Evolutionary conservation across 2,329 filamentous ascomycete genomes (phyloP), one percentile per base, ranked within the genome.

Genomic region (Talaromyces marneffei): DNA sequence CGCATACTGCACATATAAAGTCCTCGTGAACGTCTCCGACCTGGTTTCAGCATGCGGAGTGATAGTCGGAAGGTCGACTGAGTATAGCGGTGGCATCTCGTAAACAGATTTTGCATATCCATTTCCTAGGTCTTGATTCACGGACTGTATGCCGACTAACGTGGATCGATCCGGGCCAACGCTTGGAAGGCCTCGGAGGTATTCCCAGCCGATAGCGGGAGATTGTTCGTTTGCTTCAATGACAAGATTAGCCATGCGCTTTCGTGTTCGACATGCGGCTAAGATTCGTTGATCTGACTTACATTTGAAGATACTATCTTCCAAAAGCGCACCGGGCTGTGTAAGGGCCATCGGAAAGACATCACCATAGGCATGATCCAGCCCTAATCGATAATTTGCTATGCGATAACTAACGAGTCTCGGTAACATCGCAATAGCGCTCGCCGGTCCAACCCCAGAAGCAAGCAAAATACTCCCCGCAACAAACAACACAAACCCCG

Each of bases 391-490:
- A 29, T 42, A 42, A 20, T 61, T 33, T n/a, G 52, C 25, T 10
- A 54, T 14, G 9, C 52, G 46, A 39, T 16, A 57, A 27, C 57
- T 63, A 27, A 61, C 62, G 16, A 57, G 35, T 23, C 58, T 54
- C 4, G 62, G 62, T 20, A 56, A 18, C 59, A 63, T 61, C 14
- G 62, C 62, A 44, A 63, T 63, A 16, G 62, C 62, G 23, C 59
- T 63, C n/a, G 62, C 50, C 12, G 58, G 62, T 4, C 62, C 62
- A 25, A 61, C 62, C 1, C 40, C 59, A 7, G 58, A 42, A 20
- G 59, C 59, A 35, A 63, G 58, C n/a, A 61, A 23, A 25, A 61
- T 63, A 35, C 62, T 63, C 16, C 50, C 46, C 4, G 59, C 37
- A 18, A 63, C 53, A 61, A 58, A 61, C 18, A 54, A 42, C 40